A percentile compares a stretch with the other conserved stretches of the same genome.
phyloP scores from a whole-genome alignment of 306 rosid genomes.

The Castanopsis chinensis region DNA sequence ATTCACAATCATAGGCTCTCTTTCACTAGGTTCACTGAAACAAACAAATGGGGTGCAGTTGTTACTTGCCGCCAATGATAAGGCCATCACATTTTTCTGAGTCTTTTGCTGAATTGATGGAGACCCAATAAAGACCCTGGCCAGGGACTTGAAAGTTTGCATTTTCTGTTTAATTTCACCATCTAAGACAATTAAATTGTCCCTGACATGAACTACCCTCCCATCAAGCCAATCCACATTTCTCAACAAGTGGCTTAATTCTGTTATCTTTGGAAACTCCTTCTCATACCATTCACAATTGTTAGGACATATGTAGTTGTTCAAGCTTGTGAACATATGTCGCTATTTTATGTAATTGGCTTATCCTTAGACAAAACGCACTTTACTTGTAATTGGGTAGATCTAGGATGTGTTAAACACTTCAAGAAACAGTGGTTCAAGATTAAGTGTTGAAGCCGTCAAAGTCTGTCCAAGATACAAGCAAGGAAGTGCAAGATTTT shows the following conservation, averaged over 20 bases:
- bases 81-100: constrained; percentile 21
- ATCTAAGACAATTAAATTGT: constrained; percentile 47
- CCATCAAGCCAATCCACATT: constrained; percentile 63
- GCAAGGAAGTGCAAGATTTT: too few relatives aligned
- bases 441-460: too few relatives aligned
- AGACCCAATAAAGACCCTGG: constrained; percentile 62
- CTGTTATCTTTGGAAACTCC: constrained; percentile 41
- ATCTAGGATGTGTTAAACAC: too few relatives aligned
- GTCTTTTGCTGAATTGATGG: constrained; percentile 43
- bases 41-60: constrained; percentile 34
- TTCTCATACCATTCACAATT: constrained; percentile 52
- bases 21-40: constrained; percentile 58
- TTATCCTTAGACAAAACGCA: too few relatives aligned
- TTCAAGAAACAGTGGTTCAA: too few relatives aligned
- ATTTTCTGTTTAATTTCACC: constrained; percentile 46
- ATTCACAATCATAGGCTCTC: constrained; percentile 58
- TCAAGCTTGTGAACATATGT: too few relatives aligned
- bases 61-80: constrained; percentile 1
- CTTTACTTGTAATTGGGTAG: too few relatives aligned
- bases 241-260: constrained; percentile 41
- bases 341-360: too few relatives aligned
- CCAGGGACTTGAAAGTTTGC: constrained; percentile 62
- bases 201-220: constrained; percentile 51
- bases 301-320: too few relatives aligned
- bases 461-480: too few relatives aligned